Conservation (phyloP, 352 stramenopile species). For the Ophiocytium majus region DNA sequence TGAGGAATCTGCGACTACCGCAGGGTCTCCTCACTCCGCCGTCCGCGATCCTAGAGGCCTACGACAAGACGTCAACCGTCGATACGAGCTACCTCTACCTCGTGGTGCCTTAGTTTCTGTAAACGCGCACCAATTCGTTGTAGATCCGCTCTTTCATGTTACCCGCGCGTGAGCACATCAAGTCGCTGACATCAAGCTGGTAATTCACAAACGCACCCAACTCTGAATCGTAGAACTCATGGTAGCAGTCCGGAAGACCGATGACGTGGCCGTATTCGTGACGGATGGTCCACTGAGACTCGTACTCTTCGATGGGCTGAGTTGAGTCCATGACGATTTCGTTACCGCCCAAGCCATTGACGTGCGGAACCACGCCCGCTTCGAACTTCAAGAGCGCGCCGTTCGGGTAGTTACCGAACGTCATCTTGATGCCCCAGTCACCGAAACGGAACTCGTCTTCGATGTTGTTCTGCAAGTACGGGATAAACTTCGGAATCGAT, state of each 20-base stretch:
- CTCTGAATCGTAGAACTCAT: constrained; percentile 8
- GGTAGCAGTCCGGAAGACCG: constrained; percentile 8
- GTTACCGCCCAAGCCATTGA: constrained; percentile 8
- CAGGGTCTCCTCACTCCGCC: too few relatives aligned
- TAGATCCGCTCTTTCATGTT: constrained; percentile 16
- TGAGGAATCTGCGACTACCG: too few relatives aligned
- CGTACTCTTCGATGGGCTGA: constrained; percentile 16
- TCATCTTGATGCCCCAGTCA: constrained; percentile 19
- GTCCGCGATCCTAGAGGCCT: too few relatives aligned
- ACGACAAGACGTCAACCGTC: too few relatives aligned
- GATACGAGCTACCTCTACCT: too few relatives aligned
- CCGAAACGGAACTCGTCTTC: constrained; percentile 14
- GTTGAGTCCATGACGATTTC: constrained; percentile 17
- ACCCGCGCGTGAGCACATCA: constrained; percentile 12
- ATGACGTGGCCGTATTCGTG: constrained; percentile 11
- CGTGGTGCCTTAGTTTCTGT: background rate
- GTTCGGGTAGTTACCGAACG: constrained; percentile 1
- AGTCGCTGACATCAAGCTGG: background rate
- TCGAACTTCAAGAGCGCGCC: constrained; percentile 2
- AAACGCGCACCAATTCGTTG: constrained; percentile 4
- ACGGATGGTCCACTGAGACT: constrained; percentile 2
- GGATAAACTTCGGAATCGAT: background rate
- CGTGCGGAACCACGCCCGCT: background rate
- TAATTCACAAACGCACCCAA: constrained; percentile 11
- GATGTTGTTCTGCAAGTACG: constrained; percentile 13